Percentiles rank a stretch among this genome's conserved stretches.
Evolutionary conservation across 2,329 filamentous ascomycete genomes (phyloP).

Genomic region (Phialophora expanda): DNA sequence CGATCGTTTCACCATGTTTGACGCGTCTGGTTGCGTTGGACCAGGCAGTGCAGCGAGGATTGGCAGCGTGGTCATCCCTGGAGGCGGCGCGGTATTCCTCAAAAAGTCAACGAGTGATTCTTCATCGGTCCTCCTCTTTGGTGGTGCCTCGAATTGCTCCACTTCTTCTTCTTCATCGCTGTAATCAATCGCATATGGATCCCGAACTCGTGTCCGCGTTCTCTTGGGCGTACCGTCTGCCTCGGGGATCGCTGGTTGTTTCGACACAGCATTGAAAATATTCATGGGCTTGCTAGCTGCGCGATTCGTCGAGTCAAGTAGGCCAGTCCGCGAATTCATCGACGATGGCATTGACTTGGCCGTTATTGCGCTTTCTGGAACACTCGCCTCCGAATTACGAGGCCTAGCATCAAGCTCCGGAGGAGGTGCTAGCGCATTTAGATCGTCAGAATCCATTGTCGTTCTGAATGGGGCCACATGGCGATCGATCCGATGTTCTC

Average conservation of each 20-base stretch:
- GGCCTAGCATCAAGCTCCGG: constrained; percentile 42
- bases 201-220: constrained; percentile 77
- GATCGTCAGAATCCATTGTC: constrained; percentile 85
- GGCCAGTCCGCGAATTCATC: constrained; percentile 74
- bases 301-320: constrained; percentile 57
- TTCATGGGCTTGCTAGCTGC: constrained; percentile 30
- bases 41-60: constrained; percentile 33
- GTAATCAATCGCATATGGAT: constrained; percentile 91
- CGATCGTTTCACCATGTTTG: constrained; percentile 26
- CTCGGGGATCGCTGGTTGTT: constrained; percentile 41
- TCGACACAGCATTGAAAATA: constrained; percentile 22
- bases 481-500: constrained; percentile 74
- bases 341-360: constrained; percentile 65
- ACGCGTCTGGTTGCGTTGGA: constrained; percentile 17
- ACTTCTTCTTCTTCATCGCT: constrained; percentile 68
- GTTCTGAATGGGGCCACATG: constrained; percentile 83
- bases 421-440: constrained; percentile 45
- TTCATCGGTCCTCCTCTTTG: constrained; percentile 45
- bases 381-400: constrained; percentile 49
- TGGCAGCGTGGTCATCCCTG: constrained; percentile 42
- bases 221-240: constrained; percentile 64
- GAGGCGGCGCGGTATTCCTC: constrained; percentile 51
- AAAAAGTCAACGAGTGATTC: constrained; percentile 58
- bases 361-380: constrained; percentile 56
- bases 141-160: constrained; percentile 55